Conservation (phyloP, 495 filamentous ascomycete genomes). For the Rhypophila decipiens region DNA sequence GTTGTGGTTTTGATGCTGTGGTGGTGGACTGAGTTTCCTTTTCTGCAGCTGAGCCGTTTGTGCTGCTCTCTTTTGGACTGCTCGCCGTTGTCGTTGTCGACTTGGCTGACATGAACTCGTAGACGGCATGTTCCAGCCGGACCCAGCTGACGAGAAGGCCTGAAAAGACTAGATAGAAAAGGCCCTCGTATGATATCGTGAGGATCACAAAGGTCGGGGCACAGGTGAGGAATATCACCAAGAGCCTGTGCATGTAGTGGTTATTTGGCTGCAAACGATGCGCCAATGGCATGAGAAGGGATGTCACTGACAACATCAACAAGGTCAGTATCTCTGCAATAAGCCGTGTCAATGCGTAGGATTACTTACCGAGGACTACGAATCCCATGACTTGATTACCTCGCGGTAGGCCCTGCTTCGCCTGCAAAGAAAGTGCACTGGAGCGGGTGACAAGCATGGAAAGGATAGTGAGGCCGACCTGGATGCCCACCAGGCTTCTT, state of each 20-base stretch:
- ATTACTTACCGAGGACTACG: conserved; percentile 64
- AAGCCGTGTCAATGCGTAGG: too few relatives aligned
- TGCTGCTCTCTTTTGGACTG: too few relatives aligned
- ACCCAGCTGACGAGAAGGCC: conserved; percentile 84
- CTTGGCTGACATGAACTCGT: conserved; percentile 39
- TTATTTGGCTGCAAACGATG: conserved; percentile 76
- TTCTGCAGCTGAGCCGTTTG: conserved; percentile 28
- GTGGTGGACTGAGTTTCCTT: conserved; percentile 17
- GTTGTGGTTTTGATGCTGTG: too few relatives aligned
- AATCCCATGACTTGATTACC: conserved; percentile 89
- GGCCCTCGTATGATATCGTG: conserved; percentile 94
- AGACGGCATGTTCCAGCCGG: conserved; percentile 74
- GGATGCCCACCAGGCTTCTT: conserved; percentile 39
- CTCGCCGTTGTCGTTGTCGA: conserved; percentile 12
- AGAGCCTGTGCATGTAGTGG: conserved; percentile 83
- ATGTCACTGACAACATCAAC: conserved; percentile 57
- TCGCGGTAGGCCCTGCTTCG: conserved; percentile 77
- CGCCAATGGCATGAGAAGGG: conserved; percentile 72
- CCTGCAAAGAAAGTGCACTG: conserved; percentile 73
- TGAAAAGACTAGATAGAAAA: conserved; percentile 92
- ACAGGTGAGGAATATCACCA: conserved; percentile 89
- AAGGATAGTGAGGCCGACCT: conserved; percentile 74
- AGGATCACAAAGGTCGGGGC: conserved; percentile 92
- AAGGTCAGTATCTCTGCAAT: conserved; percentile 7
- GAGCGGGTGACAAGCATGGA: conserved; percentile 81